Percentiles rank a stretch among this genome's conserved stretches.
Conservation (phyloP, 2,329 filamentous ascomycete species). For the Fusarium camptoceras region DNA sequence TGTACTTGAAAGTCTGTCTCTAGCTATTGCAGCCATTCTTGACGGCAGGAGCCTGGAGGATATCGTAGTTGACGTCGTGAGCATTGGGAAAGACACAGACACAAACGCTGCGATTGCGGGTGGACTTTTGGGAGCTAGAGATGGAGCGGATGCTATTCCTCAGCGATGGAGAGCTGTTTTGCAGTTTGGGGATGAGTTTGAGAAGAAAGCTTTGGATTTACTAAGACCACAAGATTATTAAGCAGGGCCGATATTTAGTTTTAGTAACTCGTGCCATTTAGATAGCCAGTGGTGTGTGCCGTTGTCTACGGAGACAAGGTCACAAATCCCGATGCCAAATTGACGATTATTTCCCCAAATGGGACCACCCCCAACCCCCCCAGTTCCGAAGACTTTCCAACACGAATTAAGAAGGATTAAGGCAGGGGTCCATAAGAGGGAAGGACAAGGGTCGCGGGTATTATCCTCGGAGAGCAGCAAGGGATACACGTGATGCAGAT, state of each 20-base stretch:
- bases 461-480: neutral
- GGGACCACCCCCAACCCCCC: neutral
- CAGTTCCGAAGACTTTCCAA: neutral
- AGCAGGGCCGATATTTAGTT: neutral
- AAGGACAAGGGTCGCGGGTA: neutral
- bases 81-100: constrained; percentile 59
- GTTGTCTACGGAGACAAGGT: neutral
- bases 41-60: constrained; percentile 56
- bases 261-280: no score
- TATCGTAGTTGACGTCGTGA: constrained; percentile 59
- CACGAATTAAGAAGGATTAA: neutral
- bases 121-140: constrained; percentile 58
- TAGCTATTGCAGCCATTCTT: constrained; percentile 57
- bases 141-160: constrained; percentile 58
- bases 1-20: constrained; percentile 57
- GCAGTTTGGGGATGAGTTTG: constrained; percentile 57
- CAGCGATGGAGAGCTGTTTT: constrained; percentile 53
- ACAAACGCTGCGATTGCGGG: constrained; percentile 61
- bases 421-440: neutral
- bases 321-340: neutral
- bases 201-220: constrained; percentile 4
- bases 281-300: neutral
- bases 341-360: neutral
- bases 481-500: constrained; percentile 10
- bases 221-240: neutral